Evolutionary conservation across 129 eudicot genomes (phyloP), one percentile per base, ranked within the genome.

Genomic region (Tanacetum coccineum): DNA sequence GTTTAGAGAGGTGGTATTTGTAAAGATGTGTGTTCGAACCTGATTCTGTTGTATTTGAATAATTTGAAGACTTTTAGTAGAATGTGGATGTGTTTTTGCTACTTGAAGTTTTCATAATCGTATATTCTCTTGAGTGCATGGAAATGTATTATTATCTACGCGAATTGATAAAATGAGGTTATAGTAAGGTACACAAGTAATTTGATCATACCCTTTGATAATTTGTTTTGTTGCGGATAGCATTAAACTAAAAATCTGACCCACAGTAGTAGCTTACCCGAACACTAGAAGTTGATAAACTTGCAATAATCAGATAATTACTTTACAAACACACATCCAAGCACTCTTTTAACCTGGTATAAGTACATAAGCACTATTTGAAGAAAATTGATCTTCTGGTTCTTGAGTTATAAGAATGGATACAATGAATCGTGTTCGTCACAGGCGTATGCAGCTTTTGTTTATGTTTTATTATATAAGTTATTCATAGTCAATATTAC

Each of bases 21-120:
- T 19, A 62, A 5, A 21, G 48, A 28, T 54, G 28, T 55, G 28
- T 19, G n/a, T 36, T 61, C 9, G 2, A 39, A 4, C 0, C 42
- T 44, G 25, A 8, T 64, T 12, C 6, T 64, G 0, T 42, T 10
- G 8, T 9, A 22, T 20, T 2, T 56, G 15, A 22, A 20, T 56
- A 26, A n/a, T 30, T 19, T 20, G 64, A 30, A 13, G 30, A 51
- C 25, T 5, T 12, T 14, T 15, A 7, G 17, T 25, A 11, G 25
- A 12, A 53, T 26, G n/a, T 0, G 58, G 32, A 18, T 32, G 42
- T 54, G 39, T 18, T 68, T 67, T 22, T 39, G 63, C 21, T 68
- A 54, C 10, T 36, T 39, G 64, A 54, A 13, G 64, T 19, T 67
- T 61, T 67, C 19, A 53, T 45, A 32, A 44, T 70, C 26, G 2